Base-by-base conservation (phyloP, 768 basidiomycete genomes). In the Flagelloscypha sp. region DNA sequence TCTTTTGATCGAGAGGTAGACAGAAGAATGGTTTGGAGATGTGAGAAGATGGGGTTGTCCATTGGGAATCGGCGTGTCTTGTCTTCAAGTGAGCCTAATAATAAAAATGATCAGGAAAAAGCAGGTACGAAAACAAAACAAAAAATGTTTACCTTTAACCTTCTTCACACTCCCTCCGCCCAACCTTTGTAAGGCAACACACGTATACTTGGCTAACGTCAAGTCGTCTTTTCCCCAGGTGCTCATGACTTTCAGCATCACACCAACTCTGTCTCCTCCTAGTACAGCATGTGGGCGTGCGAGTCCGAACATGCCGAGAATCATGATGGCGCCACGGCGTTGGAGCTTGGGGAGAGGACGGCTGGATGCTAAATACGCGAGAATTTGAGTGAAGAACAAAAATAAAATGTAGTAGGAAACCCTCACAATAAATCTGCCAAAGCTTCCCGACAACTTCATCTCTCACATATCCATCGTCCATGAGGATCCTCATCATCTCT, bases 111-210 rank as follows among this genome's bases (percentile, higher is more conserved):
- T 22, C 9, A 23, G 2, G 9, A 24, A 15, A 12, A 33, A 27
- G n/a, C 27, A 17, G 30, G 17, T 27, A 9, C 9, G 10, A 16
- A 21, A 19, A 5, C 33, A 7, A 15, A 32, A 11, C 5, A 23
- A 11, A n/a, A 13, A 9, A 8, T 13, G 37, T 57, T 36, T 36
- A 81, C 90, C 94, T 66, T 99, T 99, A 41, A 99, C 76, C 54
- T 98, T 99, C 66, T 99, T 99, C 19, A 78, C 86, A 46, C 86
- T 93, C 2, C 95, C 95, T 32, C 88, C 88, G n/a, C n/a, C n/a
- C 7, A 99, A 66, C 0, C 95, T 74, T 44, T 94, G 90, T 27
- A 98, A 62, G 0, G 92, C 90, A 33, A 97, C 76, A 52, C 90
- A 97, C 0, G 92, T 95, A 51, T 95, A 97, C 30, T 87, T 72